Percentiles rank a stretch among this genome's conserved stretches.
phyloP scores from a whole-genome alignment of 306 rosid species.

The Malus domestica region ASM211411v1 NC_041803.1:2478001-2478500 shows the following conservation, averaged over 20 bases:
- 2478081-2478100: constrained; percentile 31
- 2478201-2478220: constrained; percentile 55
- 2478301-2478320: neutral
- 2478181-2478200: constrained; percentile 53
- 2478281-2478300: neutral
- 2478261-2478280: constrained; percentile 37
- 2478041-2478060: neutral
- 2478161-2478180: constrained; percentile 83
- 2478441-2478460: constrained; percentile 88
- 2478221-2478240: constrained; percentile 75
- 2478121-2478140: constrained; percentile 66
- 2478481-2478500: neutral
- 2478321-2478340: constrained; percentile 4
- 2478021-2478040: neutral
- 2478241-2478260: constrained; percentile 75
- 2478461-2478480: constrained; percentile 64
- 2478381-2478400: constrained; percentile 97
- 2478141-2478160: constrained; percentile 71
- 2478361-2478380: constrained; percentile 57
- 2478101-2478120: constrained; percentile 49
- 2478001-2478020: neutral
- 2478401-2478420: constrained; percentile 88
- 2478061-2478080: constrained; percentile 45
- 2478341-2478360: neutral
- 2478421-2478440: constrained; percentile 94